Evolutionary conservation across 257 asterid species (phyloP), one percentile per base, ranked within the genome.

Genomic region (Capsicum pubescens): DNA sequence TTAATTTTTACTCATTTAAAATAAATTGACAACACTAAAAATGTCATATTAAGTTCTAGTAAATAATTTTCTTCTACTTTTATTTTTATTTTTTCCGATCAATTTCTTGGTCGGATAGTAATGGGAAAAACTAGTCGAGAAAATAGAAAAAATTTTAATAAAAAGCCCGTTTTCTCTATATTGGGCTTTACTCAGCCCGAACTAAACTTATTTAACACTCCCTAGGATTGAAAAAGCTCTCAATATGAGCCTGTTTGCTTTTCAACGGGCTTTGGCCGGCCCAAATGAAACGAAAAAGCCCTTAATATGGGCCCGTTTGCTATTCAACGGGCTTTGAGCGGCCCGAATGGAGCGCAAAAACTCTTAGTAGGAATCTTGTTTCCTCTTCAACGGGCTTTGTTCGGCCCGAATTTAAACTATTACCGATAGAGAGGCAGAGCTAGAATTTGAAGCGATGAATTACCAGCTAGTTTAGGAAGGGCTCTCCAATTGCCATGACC

Each of bases 401-500:
- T 9, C 0, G 3, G 21, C 12, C 50, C 21, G 7, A 67, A 35
- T 5, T 7, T 3, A 16, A 1, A 0, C 3, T 7, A 59, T 59
- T 59, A 21, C 0, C 10, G 42, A 6, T 5, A 5, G 48, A 35
- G 12, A 1, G 32, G 32, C 0, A 2, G 4, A 69, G 55, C 8
- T 15, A 3, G 16, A 52, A 76, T 76, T 52, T 26, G 50, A 76
- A 3, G 2, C 39, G 0, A 10, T 13, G 7, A 70, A 16, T 66
- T 91, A 94, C 98, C 98, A 69, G 98, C 98, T 67, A 72, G 89
- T 85, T 91, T 90, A 54, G 98, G 98, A 15, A 95, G 97, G 9
- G 93, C 94, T 84, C 97, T 90, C 98, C 98, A 95, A 60, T 95
- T 95, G 36, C 87, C 94, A 86, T 89, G 94, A 55, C 98, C 98